phyloP scores from a whole-genome alignment of 495 filamentous ascomycete species.

The Tuber indicum region DNA sequence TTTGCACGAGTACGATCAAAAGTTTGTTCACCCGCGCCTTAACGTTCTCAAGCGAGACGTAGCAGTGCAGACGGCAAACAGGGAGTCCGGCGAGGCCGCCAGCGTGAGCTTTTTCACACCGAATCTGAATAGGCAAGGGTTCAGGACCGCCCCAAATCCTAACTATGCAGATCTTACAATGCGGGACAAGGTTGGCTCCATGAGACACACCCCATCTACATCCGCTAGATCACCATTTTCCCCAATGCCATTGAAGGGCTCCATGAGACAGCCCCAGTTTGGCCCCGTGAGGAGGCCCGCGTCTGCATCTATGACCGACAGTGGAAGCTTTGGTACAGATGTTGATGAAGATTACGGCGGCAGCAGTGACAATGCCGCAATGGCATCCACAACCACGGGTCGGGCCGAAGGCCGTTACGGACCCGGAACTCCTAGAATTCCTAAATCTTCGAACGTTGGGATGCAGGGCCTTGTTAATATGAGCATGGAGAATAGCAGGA shows the following conservation, averaged over 20 bases:
- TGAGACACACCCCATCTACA: background rate
- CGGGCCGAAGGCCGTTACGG: conserved; percentile 10
- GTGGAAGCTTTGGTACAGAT: conserved; percentile 1
- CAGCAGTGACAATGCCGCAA: background rate
- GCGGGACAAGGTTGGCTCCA: conserved; percentile 19
- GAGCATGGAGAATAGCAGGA: conserved; percentile 30
- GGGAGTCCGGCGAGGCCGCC: conserved; percentile 45
- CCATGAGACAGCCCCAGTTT: conserved; percentile 27
- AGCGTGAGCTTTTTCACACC: conserved; percentile 68
- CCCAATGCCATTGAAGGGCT: background rate
- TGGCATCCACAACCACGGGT: background rate
- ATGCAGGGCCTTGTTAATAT: conserved; percentile 40
- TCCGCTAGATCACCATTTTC: conserved; percentile 12
- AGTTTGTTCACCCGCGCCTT: conserved; percentile 86
- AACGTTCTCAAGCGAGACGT: conserved; percentile 77
- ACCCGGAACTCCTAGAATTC: conserved; percentile 9
- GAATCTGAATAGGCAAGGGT: conserved; percentile 70
- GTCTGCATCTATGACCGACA: conserved; percentile 14
- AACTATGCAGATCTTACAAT: conserved; percentile 66
- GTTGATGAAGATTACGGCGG: background rate
- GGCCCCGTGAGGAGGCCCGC: conserved; percentile 9
- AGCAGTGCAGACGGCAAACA: conserved; percentile 37
- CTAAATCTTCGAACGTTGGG: conserved; percentile 25
- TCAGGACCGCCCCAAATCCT: conserved; percentile 78
- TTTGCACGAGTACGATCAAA: conserved; percentile 88